These are phyloP conservation scores for Aspergillus sp. DNA, from an alignment of 2,329 filamentous ascomycete genomes.

Conservation along the genomic window DNA sequence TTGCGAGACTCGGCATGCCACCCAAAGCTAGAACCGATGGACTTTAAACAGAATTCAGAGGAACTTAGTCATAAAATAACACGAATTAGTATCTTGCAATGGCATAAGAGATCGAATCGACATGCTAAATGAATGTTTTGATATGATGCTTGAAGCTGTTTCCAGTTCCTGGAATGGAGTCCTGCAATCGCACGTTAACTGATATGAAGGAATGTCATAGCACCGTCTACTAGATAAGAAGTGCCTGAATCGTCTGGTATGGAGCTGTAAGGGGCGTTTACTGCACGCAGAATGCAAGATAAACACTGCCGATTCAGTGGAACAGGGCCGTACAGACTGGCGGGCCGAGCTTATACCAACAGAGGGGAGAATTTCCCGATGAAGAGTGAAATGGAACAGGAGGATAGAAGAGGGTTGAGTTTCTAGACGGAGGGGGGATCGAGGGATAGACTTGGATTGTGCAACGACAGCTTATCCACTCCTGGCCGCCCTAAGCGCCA, in stretches of 20 bases:
- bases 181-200: background rate
- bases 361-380: no score
- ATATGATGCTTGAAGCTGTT: no score
- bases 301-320: background rate
- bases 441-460: background rate
- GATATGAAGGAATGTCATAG: background rate
- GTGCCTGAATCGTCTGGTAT: slow-evolving; percentile 5
- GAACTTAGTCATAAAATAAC: no score
- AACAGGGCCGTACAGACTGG: background rate
- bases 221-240: background rate
- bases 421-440: background rate
- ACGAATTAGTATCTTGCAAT: no score
- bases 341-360: background rate
- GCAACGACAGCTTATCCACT: background rate
- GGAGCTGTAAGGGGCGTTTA: background rate
- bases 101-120: no score
- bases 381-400: background rate
- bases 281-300: background rate
- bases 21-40: no score
- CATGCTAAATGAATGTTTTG: no score
- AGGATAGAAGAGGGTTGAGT: background rate
- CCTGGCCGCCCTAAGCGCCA: background rate
- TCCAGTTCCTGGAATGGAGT: no score
- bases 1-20: no score
- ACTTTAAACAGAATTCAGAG: no score